These are phyloP conservation scores for Lipomyces yamadae DNA, from an alignment of 805 yeast genomes.

Conservation along the genomic window DNA sequence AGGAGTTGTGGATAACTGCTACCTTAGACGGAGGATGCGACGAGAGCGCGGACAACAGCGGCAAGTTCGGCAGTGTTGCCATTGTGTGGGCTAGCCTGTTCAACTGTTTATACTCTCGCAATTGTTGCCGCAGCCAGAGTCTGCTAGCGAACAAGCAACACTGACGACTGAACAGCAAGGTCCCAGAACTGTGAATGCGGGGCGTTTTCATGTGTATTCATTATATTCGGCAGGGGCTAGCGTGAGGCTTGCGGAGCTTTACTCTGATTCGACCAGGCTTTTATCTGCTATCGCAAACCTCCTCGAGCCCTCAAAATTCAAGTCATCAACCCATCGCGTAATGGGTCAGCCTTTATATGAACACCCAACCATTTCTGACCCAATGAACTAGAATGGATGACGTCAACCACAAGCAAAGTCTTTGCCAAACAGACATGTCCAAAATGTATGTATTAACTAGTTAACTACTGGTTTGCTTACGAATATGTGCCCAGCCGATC, in stretches of 20 bases:
- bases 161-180: not conserved
- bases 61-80: constrained; percentile 30
- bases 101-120: not conserved
- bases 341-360: no score
- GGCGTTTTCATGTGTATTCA: not conserved
- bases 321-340: no score
- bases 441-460: no score
- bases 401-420: no score
- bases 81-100: constrained; percentile 1
- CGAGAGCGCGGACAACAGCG: constrained; percentile 28
- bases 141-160: not conserved
- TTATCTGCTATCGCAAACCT: constrained; percentile 1
- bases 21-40: constrained; percentile 40
- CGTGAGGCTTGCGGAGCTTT: not conserved
- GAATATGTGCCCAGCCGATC: no score
- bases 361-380: no score
- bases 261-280: not conserved
- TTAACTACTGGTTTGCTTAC: no score
- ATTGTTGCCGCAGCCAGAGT: not conserved
- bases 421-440: no score
- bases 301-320: no score
- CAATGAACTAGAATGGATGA: no score
- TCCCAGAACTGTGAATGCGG: not conserved
- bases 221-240: not conserved
- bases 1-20: constrained; percentile 44